phyloP scores from a whole-genome alignment of 768 basidiomycete species.

The Gautieria morchelliformis region DNA sequence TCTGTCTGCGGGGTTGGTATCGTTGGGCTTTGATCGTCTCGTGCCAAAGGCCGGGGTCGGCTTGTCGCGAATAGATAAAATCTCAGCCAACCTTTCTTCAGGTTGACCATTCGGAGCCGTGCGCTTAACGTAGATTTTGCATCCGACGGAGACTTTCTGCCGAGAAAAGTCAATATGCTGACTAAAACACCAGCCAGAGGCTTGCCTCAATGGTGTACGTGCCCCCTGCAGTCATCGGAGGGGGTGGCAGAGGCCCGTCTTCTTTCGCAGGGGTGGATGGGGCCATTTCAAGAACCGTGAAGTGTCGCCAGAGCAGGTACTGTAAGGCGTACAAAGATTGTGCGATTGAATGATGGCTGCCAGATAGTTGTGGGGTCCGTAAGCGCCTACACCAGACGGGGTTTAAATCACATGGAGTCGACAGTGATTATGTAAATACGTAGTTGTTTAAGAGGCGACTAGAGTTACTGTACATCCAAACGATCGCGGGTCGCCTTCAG shows the following conservation, averaged over 20 bases:
- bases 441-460: no score
- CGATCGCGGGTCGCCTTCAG: no score
- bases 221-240: conserved; percentile 64
- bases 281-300: conserved; percentile 2
- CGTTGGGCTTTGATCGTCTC: conserved; percentile 31
- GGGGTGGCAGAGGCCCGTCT: conserved; percentile 36
- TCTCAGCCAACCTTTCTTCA: conserved; percentile 92
- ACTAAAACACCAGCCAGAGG: conserved; percentile 15
- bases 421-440: no score
- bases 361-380: not conserved
- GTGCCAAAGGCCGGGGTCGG: conserved; percentile 50
- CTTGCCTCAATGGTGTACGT: conserved; percentile 69
- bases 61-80: conserved; percentile 89
- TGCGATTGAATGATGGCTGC: not conserved
- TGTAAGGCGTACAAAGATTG: not conserved
- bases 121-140: conserved; percentile 89
- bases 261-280: conserved; percentile 22
- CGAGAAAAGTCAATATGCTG: not conserved
- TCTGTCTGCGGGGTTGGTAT: conserved; percentile 54
- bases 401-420: no score
- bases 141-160: conserved; percentile 84
- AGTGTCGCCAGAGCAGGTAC: not conserved
- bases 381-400: not conserved
- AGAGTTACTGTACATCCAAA: no score
- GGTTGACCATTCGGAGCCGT: conserved; percentile 60